A percentile compares a stretch with the other conserved stretches of the same genome.
Evolutionary conservation across 108 stramenopile genomes (phyloP).

Genomic region (Nitzschia inconspicua): DNA sequence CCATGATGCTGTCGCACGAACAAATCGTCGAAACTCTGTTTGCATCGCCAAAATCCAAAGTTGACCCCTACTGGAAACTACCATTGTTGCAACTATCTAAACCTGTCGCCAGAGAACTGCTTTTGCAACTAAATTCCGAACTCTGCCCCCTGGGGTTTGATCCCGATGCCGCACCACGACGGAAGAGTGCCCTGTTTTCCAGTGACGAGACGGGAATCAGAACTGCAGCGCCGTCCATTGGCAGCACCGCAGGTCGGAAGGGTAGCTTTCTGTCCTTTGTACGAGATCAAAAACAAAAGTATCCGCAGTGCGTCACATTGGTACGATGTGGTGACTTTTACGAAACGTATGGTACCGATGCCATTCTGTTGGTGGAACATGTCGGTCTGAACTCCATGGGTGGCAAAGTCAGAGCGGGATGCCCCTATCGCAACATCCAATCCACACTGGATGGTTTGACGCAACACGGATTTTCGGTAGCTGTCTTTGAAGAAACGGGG

Average conservation of each 20-base stretch:
- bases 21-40: slow-evolving; percentile 30
- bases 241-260: slow-evolving; percentile 28
- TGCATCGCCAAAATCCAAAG: slow-evolving; percentile 10
- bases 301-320: slow-evolving; percentile 61
- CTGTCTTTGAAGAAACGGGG: slow-evolving; percentile 87
- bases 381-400: slow-evolving; percentile 97
- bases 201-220: neutral
- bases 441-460: slow-evolving; percentile 87
- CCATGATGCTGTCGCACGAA: slow-evolving; percentile 19
- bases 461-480: slow-evolving; percentile 79
- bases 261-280: slow-evolving; percentile 65
- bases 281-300: slow-evolving; percentile 58
- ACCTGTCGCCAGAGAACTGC: slow-evolving; percentile 57
- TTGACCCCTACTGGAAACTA: slow-evolving; percentile 68
- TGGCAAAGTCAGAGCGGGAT: slow-evolving; percentile 87
- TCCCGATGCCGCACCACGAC: slow-evolving; percentile 27
- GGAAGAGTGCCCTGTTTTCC: neutral
- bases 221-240: neutral
- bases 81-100: slow-evolving; percentile 52
- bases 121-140: slow-evolving; percentile 50
- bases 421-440: slow-evolving; percentile 88
- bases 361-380: slow-evolving; percentile 90
- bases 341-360: slow-evolving; percentile 95
- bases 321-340: slow-evolving; percentile 96
- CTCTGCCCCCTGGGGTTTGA: slow-evolving; percentile 84